Evolutionary conservation across 345 rosid species (phyloP).

Genomic region (Brassica napus): DNA sequence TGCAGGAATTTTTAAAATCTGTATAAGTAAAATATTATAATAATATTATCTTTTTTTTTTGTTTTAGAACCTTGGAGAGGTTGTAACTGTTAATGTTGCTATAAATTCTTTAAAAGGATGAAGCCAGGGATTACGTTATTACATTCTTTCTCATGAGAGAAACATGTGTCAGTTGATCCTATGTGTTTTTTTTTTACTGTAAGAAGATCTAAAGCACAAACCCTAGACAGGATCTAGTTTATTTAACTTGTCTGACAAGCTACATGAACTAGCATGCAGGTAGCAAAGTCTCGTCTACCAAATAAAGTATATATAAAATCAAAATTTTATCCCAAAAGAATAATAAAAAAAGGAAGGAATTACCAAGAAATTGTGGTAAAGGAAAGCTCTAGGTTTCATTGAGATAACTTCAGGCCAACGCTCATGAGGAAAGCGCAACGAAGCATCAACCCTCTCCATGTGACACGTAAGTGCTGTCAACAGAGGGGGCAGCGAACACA

Average conservation of each 20-base stretch:
- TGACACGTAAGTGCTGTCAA: not conserved
- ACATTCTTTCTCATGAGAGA: not conserved
- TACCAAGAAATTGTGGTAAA: not conserved
- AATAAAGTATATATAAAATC: not conserved
- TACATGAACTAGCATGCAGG: not conserved
- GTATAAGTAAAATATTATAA: no score
- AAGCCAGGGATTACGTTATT: not conserved
- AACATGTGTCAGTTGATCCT: not conserved
- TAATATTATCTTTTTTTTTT: no score
- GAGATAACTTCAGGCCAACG: not conserved
- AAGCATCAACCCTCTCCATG: not conserved
- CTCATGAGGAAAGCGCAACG: not conserved
- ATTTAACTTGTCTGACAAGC: not conserved
- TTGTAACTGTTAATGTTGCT: not conserved
- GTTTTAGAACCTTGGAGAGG: no score
- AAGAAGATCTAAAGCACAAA: not conserved
- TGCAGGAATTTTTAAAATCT: no score
- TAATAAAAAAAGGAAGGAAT: not conserved
- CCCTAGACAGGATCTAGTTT: not conserved
- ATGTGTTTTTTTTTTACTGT: not conserved
- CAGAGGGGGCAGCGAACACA: not conserved
- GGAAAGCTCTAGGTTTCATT: not conserved
- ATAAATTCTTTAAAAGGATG: not conserved
- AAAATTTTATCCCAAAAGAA: not conserved
- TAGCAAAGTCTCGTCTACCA: not conserved